These are phyloP conservation scores for Trichoderma asperelloides DNA, from an alignment of 495 filamentous ascomycete species.

Conservation along the genomic window DNA sequence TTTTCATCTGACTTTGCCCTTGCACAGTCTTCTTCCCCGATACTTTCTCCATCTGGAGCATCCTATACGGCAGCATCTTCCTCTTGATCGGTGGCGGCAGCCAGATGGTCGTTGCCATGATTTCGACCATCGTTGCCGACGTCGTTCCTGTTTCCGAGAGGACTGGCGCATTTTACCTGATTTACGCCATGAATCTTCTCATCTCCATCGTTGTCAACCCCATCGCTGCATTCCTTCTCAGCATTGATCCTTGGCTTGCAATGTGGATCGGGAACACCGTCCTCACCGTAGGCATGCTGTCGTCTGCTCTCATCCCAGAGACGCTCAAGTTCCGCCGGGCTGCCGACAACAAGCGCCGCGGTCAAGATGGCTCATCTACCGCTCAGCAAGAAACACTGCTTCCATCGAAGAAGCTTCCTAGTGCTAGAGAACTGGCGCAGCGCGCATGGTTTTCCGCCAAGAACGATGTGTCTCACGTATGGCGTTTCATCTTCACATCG, in stretches of 20 bases:
- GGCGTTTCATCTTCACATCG: conserved; percentile 13
- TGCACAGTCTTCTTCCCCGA: conserved; percentile 19
- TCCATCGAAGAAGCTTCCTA: conserved; percentile 4
- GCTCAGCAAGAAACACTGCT: background rate
- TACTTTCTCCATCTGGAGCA: conserved; percentile 23
- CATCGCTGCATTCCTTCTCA: conserved; percentile 15
- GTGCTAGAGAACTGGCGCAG: background rate
- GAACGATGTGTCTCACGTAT: conserved; percentile 9
- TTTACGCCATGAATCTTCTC: conserved; percentile 18
- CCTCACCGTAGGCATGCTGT: conserved; percentile 11
- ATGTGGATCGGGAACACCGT: conserved; percentile 15
- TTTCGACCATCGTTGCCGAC: conserved; percentile 26
- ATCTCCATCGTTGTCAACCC: conserved; percentile 3
- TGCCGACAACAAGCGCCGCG: conserved; percentile 4
- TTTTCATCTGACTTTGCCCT: background rate
- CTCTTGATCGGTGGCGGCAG: conserved; percentile 21
- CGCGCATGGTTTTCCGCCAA: background rate
- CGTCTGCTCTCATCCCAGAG: conserved; percentile 18
- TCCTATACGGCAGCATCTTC: conserved; percentile 13
- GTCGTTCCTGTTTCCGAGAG: conserved; percentile 18
- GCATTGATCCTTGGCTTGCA: conserved; percentile 18
- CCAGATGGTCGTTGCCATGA: conserved; percentile 21
- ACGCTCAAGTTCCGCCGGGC: conserved; percentile 18
- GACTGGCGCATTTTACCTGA: conserved; percentile 24
- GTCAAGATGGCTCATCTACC: background rate